These are phyloP conservation scores for Kalaharituber pfeilii DNA, from an alignment of 2,329 filamentous ascomycete species.

Conservation along the genomic window DNA sequence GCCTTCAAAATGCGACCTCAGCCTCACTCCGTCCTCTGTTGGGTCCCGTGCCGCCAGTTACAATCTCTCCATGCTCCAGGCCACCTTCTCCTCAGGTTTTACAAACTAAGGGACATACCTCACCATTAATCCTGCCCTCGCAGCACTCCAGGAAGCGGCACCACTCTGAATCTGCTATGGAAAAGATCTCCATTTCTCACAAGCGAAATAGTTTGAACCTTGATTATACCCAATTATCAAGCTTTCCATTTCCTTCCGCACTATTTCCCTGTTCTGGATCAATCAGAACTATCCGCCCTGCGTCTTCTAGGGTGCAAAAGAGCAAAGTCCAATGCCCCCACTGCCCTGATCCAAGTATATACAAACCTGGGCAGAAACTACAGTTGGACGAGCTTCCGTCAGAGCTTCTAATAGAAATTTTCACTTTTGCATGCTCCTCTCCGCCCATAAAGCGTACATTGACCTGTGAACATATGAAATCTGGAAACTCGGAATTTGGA, in stretches of 20 bases:
- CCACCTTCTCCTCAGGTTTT: neutral
- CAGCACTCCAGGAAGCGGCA: neutral
- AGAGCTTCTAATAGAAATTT: conserved; percentile 16
- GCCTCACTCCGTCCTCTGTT: neutral
- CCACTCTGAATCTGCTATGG: neutral
- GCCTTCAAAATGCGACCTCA: too few species aligned
- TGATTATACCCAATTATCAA: neutral
- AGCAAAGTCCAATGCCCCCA: neutral
- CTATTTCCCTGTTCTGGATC: neutral
- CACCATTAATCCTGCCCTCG: neutral
- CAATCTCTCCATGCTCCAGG: neutral
- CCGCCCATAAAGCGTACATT: neutral
- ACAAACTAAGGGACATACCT: too few species aligned
- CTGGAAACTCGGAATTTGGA: neutral
- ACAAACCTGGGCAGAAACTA: conserved; percentile 6
- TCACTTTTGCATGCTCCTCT: conserved; percentile 15
- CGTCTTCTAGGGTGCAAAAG: neutral
- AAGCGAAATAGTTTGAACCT: neutral
- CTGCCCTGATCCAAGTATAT: neutral
- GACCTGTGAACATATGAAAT: conserved; percentile 8
- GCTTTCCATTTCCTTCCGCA: neutral
- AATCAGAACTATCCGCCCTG: neutral
- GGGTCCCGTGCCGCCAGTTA: neutral
- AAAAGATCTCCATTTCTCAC: neutral
- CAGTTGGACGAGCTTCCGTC: conserved; percentile 10